phyloP scores from a whole-genome alignment of 495 filamentous ascomycete species.

The Neurospora africana region DNA sequence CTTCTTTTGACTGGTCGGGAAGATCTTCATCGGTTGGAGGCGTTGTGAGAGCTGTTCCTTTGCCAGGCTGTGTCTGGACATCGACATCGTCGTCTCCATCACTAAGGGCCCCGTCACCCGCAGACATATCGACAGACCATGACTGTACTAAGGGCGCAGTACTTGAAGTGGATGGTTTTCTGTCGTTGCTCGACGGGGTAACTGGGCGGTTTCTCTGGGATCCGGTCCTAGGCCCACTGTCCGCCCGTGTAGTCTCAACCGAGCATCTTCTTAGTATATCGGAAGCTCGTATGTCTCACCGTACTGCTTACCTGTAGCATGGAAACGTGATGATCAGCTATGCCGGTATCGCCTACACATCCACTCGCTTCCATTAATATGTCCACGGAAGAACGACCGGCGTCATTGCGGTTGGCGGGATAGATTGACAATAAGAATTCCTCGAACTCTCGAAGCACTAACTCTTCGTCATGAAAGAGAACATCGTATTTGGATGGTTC shows the following conservation, averaged over 20 bases:
- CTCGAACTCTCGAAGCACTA: constrained; percentile 41
- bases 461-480: constrained; percentile 54
- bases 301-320: not conserved
- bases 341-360: not conserved
- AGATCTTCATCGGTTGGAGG: not conserved
- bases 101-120: constrained; percentile 1
- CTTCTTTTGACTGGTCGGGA: constrained; percentile 1
- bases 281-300: not conserved
- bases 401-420: not conserved
- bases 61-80: not conserved
- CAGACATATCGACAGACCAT: constrained; percentile 17
- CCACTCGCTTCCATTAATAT: not conserved
- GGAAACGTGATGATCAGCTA: not conserved
- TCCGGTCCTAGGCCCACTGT: not conserved
- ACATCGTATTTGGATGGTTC: constrained; percentile 89
- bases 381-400: not conserved
- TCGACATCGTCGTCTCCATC: constrained; percentile 5
- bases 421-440: constrained; percentile 39
- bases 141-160: not conserved
- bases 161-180: not conserved
- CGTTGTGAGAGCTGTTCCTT: not conserved
- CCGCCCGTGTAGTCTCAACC: not conserved
- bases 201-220: not conserved
- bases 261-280: not conserved
- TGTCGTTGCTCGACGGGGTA: not conserved